A percentile compares a stretch with the other conserved stretches of the same genome.
Evolutionary conservation across 495 filamentous ascomycete species (phyloP).

Genomic region (Penicillium goetzii): DNA sequence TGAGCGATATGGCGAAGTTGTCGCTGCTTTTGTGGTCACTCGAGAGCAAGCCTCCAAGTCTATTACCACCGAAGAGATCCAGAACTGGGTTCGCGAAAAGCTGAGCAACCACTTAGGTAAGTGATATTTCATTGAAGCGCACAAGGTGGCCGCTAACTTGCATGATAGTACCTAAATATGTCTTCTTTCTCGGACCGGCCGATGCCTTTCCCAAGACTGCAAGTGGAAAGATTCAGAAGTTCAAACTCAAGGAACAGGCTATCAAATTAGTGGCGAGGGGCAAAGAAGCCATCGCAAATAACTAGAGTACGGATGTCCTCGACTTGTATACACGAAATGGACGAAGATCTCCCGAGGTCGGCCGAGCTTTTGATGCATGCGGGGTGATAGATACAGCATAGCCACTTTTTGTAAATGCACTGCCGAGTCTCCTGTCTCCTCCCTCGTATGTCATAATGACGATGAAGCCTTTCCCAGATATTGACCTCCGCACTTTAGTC

Average conservation of each 20-base stretch:
- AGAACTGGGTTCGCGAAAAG: constrained; percentile 70
- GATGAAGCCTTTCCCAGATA: neutral
- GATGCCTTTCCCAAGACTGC: constrained; percentile 88
- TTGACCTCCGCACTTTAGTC: neutral
- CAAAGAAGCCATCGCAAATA: neutral
- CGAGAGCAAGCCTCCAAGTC: constrained; percentile 25
- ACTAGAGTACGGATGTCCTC: neutral
- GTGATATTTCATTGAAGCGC: constrained; percentile 21
- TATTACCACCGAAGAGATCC: constrained; percentile 54
- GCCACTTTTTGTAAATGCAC: neutral
- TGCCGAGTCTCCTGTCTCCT: neutral
- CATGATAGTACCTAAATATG: constrained; percentile 73
- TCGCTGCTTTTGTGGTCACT: constrained; percentile 79
- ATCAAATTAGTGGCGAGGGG: constrained; percentile 46
- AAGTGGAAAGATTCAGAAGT: constrained; percentile 97
- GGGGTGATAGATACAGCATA: neutral
- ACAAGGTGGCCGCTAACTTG: neutral
- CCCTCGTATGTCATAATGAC: neutral
- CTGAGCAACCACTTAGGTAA: constrained; percentile 76
- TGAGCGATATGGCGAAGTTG: constrained; percentile 81
- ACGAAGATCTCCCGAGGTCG: neutral
- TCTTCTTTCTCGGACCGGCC: constrained; percentile 68
- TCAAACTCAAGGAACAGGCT: constrained; percentile 74
- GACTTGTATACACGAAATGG: neutral
- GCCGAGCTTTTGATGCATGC: neutral